Evolutionary conservation across 2,329 filamentous ascomycete genomes (phyloP).

Genomic region (Cadophora gregata): DNA sequence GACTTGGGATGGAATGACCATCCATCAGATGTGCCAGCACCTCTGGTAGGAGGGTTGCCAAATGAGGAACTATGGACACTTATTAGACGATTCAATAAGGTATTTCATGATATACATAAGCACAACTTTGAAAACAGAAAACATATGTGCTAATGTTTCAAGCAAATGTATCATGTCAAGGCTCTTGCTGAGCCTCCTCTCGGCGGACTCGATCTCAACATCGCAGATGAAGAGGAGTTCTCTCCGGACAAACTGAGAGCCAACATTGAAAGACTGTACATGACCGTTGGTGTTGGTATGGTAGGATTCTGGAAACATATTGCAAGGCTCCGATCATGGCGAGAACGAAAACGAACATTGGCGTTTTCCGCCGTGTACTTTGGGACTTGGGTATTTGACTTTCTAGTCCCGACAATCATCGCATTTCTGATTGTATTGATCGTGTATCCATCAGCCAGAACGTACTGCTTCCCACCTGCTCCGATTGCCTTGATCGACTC

Average conservation of each 20-base stretch:
- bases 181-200: conserved; percentile 51
- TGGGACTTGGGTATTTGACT: conserved; percentile 73
- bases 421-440: conserved; percentile 69
- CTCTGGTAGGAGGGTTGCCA: conserved; percentile 62
- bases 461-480: conserved; percentile 75
- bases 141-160: conserved; percentile 49
- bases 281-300: conserved; percentile 74
- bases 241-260: conserved; percentile 82
- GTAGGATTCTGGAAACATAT: conserved; percentile 75
- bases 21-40: conserved; percentile 55
- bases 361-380: conserved; percentile 63
- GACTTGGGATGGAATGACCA: conserved; percentile 65
- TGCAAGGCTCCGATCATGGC: conserved; percentile 78
- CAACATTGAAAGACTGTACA: conserved; percentile 81
- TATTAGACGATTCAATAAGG: conserved; percentile 38
- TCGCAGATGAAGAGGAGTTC: conserved; percentile 83
- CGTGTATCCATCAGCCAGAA: conserved; percentile 65
- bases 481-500: conserved; percentile 75
- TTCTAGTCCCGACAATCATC: conserved; percentile 68
- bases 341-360: conserved; percentile 71
- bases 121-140: background rate
- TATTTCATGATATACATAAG: background rate
- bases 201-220: conserved; percentile 78
- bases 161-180: conserved; percentile 39
- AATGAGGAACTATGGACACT: conserved; percentile 69